Conservation (phyloP, 2,329 filamentous ascomycete species). For the Akanthomyces muscarius region DNA sequence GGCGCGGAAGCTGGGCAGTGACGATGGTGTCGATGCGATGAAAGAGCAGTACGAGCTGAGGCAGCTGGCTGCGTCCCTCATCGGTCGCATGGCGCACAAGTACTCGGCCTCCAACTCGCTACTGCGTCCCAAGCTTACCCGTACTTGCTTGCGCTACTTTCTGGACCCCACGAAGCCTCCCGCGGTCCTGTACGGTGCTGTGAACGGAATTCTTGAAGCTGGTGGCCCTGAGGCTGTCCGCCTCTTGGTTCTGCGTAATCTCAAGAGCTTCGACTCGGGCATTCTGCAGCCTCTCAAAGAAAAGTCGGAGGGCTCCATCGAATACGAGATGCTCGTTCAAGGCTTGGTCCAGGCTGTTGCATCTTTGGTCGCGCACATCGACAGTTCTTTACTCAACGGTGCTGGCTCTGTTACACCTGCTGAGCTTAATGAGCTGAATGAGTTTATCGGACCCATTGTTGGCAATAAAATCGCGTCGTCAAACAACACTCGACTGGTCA, state of each 20-base stretch:
- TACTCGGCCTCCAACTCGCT: slow-evolving; percentile 78
- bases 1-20: slow-evolving; percentile 65
- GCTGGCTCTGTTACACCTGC: slow-evolving; percentile 28
- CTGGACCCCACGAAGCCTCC: slow-evolving; percentile 81
- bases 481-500: slow-evolving; percentile 45
- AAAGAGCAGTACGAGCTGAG: slow-evolving; percentile 73
- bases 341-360: slow-evolving; percentile 52
- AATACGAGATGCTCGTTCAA: slow-evolving; percentile 53
- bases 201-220: slow-evolving; percentile 73
- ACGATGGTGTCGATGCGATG: slow-evolving; percentile 48
- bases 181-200: slow-evolving; percentile 82
- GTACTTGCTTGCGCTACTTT: slow-evolving; percentile 91
- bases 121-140: slow-evolving; percentile 80
- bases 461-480: slow-evolving; percentile 45
- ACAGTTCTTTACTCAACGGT: slow-evolving; percentile 39
- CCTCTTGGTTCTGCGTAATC: slow-evolving; percentile 52
- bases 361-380: slow-evolving; percentile 37
- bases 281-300: slow-evolving; percentile 53
- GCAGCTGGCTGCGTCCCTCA: slow-evolving; percentile 76
- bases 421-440: slow-evolving; percentile 44
- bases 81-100: slow-evolving; percentile 74
- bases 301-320: slow-evolving; percentile 45
- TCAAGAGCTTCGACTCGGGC: slow-evolving; percentile 49
- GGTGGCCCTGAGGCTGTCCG: slow-evolving; percentile 62
- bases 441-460: slow-evolving; percentile 53